Conservation (phyloP, 495 filamentous ascomycete species). For the Aspergillus biplanus region DNA sequence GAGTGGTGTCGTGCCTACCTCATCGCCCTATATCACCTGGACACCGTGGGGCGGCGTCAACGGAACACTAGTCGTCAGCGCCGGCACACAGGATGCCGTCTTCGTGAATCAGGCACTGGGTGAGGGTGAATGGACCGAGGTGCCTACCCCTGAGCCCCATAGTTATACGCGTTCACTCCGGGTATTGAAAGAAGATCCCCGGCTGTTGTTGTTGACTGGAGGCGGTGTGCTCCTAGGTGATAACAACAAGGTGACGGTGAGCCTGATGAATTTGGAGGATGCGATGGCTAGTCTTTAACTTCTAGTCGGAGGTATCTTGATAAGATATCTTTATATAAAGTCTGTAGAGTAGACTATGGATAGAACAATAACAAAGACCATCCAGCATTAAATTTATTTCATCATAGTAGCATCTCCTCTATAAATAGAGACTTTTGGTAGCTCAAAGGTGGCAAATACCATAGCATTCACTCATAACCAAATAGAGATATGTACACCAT, state of each 20-base stretch:
- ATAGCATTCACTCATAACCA: too few species aligned
- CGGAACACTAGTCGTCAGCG: constrained; percentile 62
- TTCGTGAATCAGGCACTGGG: constrained; percentile 63
- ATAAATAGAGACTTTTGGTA: too few species aligned
- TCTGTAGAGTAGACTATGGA: too few species aligned
- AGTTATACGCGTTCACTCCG: constrained; percentile 57
- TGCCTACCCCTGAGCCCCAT: constrained; percentile 47
- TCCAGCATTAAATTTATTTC: too few species aligned
- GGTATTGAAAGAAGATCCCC: constrained; percentile 41
- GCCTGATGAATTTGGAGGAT: constrained; percentile 36
- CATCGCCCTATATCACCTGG: constrained; percentile 61
- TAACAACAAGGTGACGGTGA: constrained; percentile 36
- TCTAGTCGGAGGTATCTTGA: neutral
- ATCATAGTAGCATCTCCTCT: too few species aligned
- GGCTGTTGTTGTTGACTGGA: constrained; percentile 30
- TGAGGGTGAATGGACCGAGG: constrained; percentile 57
- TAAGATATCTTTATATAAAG: too few species aligned
- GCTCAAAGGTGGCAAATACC: too few species aligned
- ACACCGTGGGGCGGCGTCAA: constrained; percentile 55
- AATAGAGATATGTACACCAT: too few species aligned
- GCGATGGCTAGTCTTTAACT: constrained; percentile 11
- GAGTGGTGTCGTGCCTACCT: constrained; percentile 54
- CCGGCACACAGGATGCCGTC: constrained; percentile 51
- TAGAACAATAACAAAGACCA: too few species aligned
- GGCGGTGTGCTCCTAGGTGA: constrained; percentile 32